phyloP scores from a whole-genome alignment of 352 stramenopile genomes.

The Phytophthora uliginosa region DNA sequence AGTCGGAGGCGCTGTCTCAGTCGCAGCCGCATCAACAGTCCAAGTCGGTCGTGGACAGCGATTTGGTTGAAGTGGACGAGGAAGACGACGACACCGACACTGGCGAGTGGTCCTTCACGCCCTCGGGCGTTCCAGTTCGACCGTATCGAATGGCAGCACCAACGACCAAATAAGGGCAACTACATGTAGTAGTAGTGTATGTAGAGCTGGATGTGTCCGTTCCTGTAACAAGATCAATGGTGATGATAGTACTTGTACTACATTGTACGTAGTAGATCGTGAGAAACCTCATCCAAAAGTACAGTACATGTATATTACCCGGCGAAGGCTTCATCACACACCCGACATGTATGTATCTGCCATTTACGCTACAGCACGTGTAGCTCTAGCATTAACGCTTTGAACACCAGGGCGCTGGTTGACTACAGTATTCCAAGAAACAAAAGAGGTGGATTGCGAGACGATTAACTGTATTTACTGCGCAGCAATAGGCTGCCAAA shows the following conservation, averaged over 20 bases:
- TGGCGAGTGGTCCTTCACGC: constrained; percentile 48
- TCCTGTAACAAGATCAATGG: not conserved
- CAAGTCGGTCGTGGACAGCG: constrained; percentile 27
- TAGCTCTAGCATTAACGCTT: not conserved
- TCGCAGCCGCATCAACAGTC: constrained; percentile 22
- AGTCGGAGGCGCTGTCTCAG: constrained; percentile 20
- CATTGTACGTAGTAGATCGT: too few species aligned
- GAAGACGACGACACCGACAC: constrained; percentile 40
- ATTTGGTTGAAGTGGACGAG: constrained; percentile 36
- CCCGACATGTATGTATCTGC: too few species aligned
- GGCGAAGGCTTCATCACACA: not conserved
- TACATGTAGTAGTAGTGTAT: constrained; percentile 7
- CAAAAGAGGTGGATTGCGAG: too few species aligned
- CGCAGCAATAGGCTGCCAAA: too few species aligned
- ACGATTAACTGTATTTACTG: too few species aligned
- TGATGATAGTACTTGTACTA: not conserved
- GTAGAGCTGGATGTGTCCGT: not conserved
- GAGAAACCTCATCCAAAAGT: too few species aligned
- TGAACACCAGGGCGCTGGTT: too few species aligned
- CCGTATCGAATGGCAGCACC: constrained; percentile 29
- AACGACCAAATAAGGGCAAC: constrained; percentile 2
- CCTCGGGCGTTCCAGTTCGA: constrained; percentile 35
- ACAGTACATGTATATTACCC: not conserved
- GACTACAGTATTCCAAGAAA: too few species aligned
- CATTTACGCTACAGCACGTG: not conserved